Evolutionary conservation across 2,329 filamentous ascomycete species (phyloP), one percentile per base, ranked within the genome.

Genomic region (Paraphaeosphaeria sporulosa): DNA sequence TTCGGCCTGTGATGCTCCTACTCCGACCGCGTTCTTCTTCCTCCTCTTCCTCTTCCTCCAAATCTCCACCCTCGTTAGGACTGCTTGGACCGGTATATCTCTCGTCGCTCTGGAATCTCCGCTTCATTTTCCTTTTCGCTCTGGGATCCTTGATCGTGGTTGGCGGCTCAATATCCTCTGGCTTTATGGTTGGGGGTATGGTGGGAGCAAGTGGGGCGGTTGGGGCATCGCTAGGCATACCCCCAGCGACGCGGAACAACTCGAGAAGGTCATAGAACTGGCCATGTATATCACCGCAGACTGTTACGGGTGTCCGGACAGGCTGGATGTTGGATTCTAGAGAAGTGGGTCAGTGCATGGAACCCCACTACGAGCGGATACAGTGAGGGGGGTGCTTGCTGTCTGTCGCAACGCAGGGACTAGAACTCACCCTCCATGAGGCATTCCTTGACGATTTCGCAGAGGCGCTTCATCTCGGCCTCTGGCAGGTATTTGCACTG

Each of bases 211-310:
- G 84, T 63, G 89, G 86, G 4, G 73, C 72, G 4, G 69, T 59
- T 42, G 87, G 86, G 71, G 78, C 70, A 69, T 96, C 91, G 71
- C 93, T 93, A 12, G 95, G 95, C 92, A 98, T 97, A 66, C 95
- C 95, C 62, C 95, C 95, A 49, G 94, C 93, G 43, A 99, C 94
- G 56, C 94, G 90, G 81, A 99, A 99, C 52, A 99, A 88, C 83
- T 99, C 95, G 63, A 98, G 88, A 10, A 99, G 85, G 78, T 99
- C 95, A 81, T 99, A 98, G 79, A 98, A 98, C 81, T 99, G 95
- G 71, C 95, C 95, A 80, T 99, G 95, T 64, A 99, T 98, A 77
- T 99, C 95, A 75, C 95, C 95, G 75, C 95, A 98, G 64, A 99
- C 91, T 5, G 95, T 99, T 64, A 99, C 95, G 7, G 95, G 95